Evolutionary conservation across 2,329 filamentous ascomycete genomes (phyloP).

Genomic region (Botrytis medusae): DNA sequence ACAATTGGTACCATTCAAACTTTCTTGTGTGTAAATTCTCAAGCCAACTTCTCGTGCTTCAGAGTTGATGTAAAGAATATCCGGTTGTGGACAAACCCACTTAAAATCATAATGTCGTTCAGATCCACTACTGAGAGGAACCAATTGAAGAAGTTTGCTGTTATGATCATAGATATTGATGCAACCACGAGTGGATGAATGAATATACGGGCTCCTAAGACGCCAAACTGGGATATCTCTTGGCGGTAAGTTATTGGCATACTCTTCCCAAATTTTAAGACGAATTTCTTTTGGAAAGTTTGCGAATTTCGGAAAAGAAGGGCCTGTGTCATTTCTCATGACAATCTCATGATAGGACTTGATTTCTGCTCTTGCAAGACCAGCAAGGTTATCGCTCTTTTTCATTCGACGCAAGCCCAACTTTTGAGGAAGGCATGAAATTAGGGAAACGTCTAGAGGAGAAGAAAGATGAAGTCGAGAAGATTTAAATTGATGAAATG

Average conservation of each 20-base stretch:
- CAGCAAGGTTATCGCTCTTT: background rate
- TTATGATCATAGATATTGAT: background rate
- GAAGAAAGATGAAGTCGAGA: background rate
- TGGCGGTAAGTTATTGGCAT: background rate
- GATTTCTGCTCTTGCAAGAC: background rate
- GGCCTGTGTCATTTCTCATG: background rate
- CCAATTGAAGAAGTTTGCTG: background rate
- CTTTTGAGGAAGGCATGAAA: background rate
- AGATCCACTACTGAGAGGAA: background rate
- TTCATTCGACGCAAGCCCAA: background rate
- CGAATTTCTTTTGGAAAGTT: background rate
- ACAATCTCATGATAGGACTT: background rate
- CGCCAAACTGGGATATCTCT: constrained; percentile 8
- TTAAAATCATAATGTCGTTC: background rate
- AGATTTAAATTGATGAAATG: background rate
- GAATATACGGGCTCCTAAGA: background rate
- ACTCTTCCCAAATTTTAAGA: background rate
- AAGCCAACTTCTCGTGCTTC: background rate
- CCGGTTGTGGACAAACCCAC: background rate
- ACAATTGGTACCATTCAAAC: background rate
- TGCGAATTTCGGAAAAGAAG: background rate
- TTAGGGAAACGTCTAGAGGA: background rate
- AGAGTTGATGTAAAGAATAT: background rate
- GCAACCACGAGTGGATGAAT: background rate
- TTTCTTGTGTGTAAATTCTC: background rate